Base-by-base conservation (phyloP, 2,329 filamentous ascomycete species). In the Pseudogymnoascus sp. region DNA sequence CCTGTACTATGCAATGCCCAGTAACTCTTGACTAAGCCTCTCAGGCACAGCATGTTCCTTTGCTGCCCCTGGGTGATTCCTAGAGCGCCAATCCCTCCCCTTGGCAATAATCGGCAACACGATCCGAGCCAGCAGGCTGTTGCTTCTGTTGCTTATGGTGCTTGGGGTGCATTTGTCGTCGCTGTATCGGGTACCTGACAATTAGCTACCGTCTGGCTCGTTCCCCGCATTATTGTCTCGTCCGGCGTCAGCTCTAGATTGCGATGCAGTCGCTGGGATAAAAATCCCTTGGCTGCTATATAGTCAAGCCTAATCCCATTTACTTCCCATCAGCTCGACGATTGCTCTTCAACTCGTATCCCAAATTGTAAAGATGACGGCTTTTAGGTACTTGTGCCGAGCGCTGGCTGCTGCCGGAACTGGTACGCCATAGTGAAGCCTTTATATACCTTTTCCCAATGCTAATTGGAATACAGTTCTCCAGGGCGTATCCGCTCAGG, bases 231-330 rank as follows among this genome's bases (percentile, higher is more conserved):
- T 34, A 57, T 57, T 34, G 47, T 57, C 47, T 18, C n/a, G 47
- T 57, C n/a, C 47, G 4, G n/a, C 29, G 10, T 34, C 47, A 57
- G 47, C 26, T 57, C 47, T 57, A 57, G 47, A 57, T 57, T 57
- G 29, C 47, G 47, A 57, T 57, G 47, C 47, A 57, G 47, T 31
- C n/a, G 10, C 47, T 34, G 47, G 47, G 26, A 34, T 34, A 34
- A 34, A 57, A 57, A 57, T 57, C 29, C 47, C 47, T 57, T 57
- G 47, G 47, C 47, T 34, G 26, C 26, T 57, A 57, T 57, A 57
- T 57, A 57, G 26, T 31, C 14, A 5, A 57, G 29, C 47, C 5
- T 18, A 34, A 34, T 57, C 47, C 47, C 47, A 57, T 57, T 12
- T 8, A 57, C 34, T 57, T 57, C 8, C 47, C 47, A 57, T 34